Percentiles rank a stretch among this genome's conserved stretches.
Evolutionary conservation across 176 grass and related monocot genomes (phyloP).

Genomic region (Oryza rufipogon): DNA sequence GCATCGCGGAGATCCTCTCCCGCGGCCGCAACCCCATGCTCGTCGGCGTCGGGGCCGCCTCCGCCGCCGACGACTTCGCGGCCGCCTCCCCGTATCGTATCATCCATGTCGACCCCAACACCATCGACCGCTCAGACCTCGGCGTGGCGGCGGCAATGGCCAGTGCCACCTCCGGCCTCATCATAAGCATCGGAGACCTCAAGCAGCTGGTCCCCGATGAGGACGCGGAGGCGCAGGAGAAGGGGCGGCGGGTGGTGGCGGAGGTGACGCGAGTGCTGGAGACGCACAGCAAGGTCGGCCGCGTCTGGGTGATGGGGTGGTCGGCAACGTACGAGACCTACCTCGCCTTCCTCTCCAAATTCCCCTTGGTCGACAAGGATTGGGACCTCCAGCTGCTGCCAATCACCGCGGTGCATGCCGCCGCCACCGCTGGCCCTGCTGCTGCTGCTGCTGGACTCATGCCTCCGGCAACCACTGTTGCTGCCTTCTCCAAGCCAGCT

Average conservation of each 20-base stretch:
- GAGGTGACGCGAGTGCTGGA: conserved; percentile 88
- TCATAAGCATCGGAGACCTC: conserved; percentile 82
- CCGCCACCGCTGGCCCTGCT: background rate
- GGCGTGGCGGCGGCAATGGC: conserved; percentile 26
- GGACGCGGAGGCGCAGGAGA: conserved; percentile 42
- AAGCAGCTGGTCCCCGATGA: conserved; percentile 59
- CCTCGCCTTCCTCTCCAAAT: conserved; percentile 87
- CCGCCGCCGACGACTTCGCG: conserved; percentile 63
- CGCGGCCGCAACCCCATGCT: conserved; percentile 88
- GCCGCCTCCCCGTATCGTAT: conserved; percentile 45
- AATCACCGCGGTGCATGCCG: conserved; percentile 56
- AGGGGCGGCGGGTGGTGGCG: conserved; percentile 44
- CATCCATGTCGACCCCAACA: conserved; percentile 41
- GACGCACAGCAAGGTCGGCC: conserved; percentile 38
- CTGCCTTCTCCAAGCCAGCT: conserved; percentile 43
- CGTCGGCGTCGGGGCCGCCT: conserved; percentile 71
- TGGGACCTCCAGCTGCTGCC: conserved; percentile 95
- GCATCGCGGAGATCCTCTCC: conserved; percentile 72
- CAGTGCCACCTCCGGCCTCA: conserved; percentile 28
- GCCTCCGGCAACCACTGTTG: conserved; percentile 19
- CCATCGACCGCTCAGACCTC: conserved; percentile 28
- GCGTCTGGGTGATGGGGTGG: conserved; percentile 87
- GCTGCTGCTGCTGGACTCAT: background rate
- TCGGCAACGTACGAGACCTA: conserved; percentile 88
- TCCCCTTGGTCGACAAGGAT: conserved; percentile 90